Base-by-base conservation (phyloP, 768 basidiomycete genomes). In the Hericium erinaceus region DNA sequence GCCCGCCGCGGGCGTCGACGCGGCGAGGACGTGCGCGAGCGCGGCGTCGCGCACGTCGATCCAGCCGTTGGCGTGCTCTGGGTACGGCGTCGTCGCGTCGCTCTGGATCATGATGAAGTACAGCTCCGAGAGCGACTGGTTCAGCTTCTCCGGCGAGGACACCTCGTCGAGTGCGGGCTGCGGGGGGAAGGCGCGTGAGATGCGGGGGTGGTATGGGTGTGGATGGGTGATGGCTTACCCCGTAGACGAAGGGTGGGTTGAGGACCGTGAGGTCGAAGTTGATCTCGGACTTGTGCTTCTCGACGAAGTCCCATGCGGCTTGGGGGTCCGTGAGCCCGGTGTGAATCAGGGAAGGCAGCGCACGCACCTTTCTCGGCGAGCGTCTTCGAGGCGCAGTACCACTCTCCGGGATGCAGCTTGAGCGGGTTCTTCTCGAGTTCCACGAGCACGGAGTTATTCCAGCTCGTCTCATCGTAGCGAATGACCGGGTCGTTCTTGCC, bases 241-340 rank as follows among this genome's bases (percentile, higher is more conserved):
- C 49, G 49, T 26, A 51, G 24, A 76, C 69, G 48, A 59, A 71
- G 24, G 74, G 71, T 16, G 75, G 73, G 58, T 64, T 63, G 54
- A 74, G 55, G 1, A 68, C 67, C 4, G 69, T 66, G 28, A 76
- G 48, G 49, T 74, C 75, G 60, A 62, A 72, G 2, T 64, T 57
- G 48, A 69, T 58, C 33, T 64, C 60, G 12, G 49, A 46, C 16
- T 69, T 63, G 48, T 68, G 62, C 55, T 64, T 52, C 39, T 64
- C 58, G 49, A 66, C 38, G 54, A 70, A 73, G 12, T 66, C 54
- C 74, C 73, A 75, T 7, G 74, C 74, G 3, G 70, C 65, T 66
- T 66, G 24, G 13, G 18, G 2, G 4, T 2, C 15, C 2, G 20
- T 46, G 8, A 46, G 44, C 44, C 9, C 0, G 44, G n/a, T 11